Evolutionary conservation across 352 stramenopile species (phyloP), one percentile per base, ranked within the genome.

Genomic region (Phytophthora vignae): DNA sequence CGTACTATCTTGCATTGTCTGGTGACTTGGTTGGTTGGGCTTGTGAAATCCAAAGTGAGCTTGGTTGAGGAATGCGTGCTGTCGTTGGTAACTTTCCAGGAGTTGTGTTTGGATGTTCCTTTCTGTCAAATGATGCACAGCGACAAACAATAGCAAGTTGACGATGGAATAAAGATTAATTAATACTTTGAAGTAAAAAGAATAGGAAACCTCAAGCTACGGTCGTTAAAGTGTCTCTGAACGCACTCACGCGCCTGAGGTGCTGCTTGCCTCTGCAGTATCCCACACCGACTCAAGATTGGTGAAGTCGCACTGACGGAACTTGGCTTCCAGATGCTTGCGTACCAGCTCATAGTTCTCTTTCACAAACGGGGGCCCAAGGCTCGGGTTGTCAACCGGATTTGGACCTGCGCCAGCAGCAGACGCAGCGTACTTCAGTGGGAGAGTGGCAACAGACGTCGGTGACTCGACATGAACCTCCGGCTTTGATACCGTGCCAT

Each of bases 291-390:
- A 53, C 19, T 25, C 29, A 0, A 53, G n/a, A 2, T 53, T 27
- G 46, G 2, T 53, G 10, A 53, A 53, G 19, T 53, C 46, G 2
- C 46, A 53, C 46, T 29, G 10, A 19, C 46, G 19, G 2, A 29
- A 53, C 46, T 53, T 53, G 46, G 10, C 46, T 53, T 53, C n/a
- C 19, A 53, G 46, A 17, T 53, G 46, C n/a, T 53, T 53, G 46
- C 19, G 46, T 11, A 17, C 46, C 8, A 29, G 6, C n/a, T 53
- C 0, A 17, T 53, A n/a, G 8, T 49, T 49, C 6, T 29, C 12
- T 11, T 53, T 53, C 10, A 53, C 19, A 53, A 15, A 53, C 14
- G 25, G n/a, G 46, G 17, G 46, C 8, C 9, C 7, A 29, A 53
- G 46, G 27, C n/a, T 27, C 14, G 8, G 15, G 9, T 53, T 53